Evolutionary conservation across 495 filamentous ascomycete genomes (phyloP).

Genomic region (Talaromyces borbonicus): DNA sequence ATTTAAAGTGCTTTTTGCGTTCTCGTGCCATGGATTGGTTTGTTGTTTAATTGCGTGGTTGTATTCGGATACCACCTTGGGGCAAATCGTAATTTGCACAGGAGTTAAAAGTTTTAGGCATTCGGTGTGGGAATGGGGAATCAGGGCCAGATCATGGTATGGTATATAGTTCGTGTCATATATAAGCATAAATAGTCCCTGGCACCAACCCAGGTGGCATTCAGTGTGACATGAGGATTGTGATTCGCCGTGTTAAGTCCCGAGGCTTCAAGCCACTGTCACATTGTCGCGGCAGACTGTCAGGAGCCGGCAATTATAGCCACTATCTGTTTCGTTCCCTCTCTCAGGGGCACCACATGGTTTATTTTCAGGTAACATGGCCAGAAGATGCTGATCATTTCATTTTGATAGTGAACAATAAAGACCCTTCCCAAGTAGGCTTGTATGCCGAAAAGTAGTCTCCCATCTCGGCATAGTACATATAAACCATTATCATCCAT

Average conservation of each 20-base stretch:
- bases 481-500: too few species aligned
- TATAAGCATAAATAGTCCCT: conserved; percentile 1
- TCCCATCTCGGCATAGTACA: too few species aligned
- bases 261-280: background rate
- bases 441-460: too few species aligned
- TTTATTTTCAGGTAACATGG: background rate
- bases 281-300: background rate
- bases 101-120: too few species aligned
- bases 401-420: too few species aligned
- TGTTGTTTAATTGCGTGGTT: background rate
- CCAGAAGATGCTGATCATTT: background rate
- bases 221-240: background rate
- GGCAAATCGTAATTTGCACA: too few species aligned
- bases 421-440: too few species aligned
- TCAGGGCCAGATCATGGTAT: too few species aligned
- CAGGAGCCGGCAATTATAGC: background rate
- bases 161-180: conserved; percentile 1
- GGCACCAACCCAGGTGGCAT: background rate
- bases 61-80: too few species aligned
- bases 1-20: too few species aligned
- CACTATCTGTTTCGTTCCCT: background rate
- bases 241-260: background rate
- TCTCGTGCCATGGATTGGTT: background rate
- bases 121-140: too few species aligned
- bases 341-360: too few species aligned